A percentile compares a stretch with the other conserved stretches of the same genome.
phyloP scores from a whole-genome alignment of 2,329 filamentous ascomycete species.

The Blastomyces gilchristii region DNA sequence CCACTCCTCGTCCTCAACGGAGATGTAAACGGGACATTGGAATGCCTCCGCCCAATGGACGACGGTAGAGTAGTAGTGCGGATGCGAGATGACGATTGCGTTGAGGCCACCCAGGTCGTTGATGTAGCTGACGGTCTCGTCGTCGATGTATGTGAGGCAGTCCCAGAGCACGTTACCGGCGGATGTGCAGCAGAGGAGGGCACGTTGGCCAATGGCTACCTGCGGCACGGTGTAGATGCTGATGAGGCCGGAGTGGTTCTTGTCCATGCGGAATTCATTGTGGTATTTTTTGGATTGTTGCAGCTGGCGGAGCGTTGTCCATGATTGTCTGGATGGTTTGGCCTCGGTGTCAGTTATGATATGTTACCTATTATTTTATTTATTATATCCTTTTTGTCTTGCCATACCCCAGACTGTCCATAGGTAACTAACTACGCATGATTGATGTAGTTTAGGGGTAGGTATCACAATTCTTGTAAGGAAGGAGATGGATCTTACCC shows the following conservation, averaged over 20 bases:
- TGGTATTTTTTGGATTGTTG: conserved; percentile 17
- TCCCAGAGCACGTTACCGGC: conserved; percentile 72
- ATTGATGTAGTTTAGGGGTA: background rate
- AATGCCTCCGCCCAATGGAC: conserved; percentile 63
- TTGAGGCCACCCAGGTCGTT: conserved; percentile 52
- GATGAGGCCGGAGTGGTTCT: conserved; percentile 16
- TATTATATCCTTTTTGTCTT: background rate
- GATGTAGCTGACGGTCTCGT: conserved; percentile 49
- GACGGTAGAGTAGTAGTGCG: conserved; percentile 73
- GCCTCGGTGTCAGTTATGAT: background rate
- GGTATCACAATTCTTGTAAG: no score
- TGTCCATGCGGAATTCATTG: conserved; percentile 19
- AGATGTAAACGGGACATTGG: conserved; percentile 58
- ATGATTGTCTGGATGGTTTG: conserved; percentile 18
- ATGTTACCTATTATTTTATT: background rate
- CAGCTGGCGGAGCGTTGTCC: conserved; percentile 23
- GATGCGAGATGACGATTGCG: conserved; percentile 68
- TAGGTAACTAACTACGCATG: no score
- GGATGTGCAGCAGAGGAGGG: conserved; percentile 56
- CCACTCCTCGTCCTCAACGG: conserved; percentile 58
- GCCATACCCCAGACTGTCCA: no score
- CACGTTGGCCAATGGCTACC: conserved; percentile 65
- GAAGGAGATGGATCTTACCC: conserved; percentile 16
- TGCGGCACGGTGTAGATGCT: conserved; percentile 37
- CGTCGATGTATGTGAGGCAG: conserved; percentile 59